Percentiles rank a stretch among this genome's conserved stretches.
These are phyloP conservation scores for Calonectria henricotiae DNA, from an alignment of 2,329 filamentous ascomycete genomes.

Conservation along the genomic window DNA sequence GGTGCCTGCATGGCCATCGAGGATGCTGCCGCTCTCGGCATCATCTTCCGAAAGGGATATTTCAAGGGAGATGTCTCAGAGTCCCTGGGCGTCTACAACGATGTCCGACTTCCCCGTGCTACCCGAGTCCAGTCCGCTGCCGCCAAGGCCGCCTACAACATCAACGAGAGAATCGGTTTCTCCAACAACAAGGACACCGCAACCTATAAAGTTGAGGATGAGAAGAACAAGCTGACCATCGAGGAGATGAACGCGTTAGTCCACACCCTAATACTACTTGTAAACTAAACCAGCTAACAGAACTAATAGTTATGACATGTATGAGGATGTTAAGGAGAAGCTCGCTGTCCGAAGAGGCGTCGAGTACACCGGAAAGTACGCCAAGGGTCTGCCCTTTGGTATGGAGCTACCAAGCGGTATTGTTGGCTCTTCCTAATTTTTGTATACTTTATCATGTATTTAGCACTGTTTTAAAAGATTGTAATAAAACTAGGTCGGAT, in stretches of 20 bases:
- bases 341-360: conserved; percentile 54
- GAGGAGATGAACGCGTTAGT: conserved; percentile 79
- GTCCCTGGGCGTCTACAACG: conserved; percentile 67
- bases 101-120: conserved; percentile 70
- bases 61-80: conserved; percentile 67
- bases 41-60: conserved; percentile 69
- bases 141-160: conserved; percentile 73
- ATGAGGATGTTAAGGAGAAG: conserved; percentile 69
- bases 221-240: conserved; percentile 76
- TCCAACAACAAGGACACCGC: conserved; percentile 72
- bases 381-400: conserved; percentile 32
- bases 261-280: rapidly evolving
- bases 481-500: not conserved
- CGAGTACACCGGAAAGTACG: conserved; percentile 24
- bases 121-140: conserved; percentile 73
- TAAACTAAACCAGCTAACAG: not conserved
- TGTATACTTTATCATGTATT: conserved; percentile 1
- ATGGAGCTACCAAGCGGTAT: conserved; percentile 34
- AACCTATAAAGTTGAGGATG: conserved; percentile 75
- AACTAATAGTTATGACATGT: conserved; percentile 70
- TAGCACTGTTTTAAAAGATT: conserved; percentile 5
- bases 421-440: conserved; percentile 29
- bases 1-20: conserved; percentile 81
- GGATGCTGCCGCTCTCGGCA: conserved; percentile 75
- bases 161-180: conserved; percentile 77